These are phyloP conservation scores for Asclepias syriaca DNA, from an alignment of 257 asterid genomes.

Conservation along the genomic window DNA sequence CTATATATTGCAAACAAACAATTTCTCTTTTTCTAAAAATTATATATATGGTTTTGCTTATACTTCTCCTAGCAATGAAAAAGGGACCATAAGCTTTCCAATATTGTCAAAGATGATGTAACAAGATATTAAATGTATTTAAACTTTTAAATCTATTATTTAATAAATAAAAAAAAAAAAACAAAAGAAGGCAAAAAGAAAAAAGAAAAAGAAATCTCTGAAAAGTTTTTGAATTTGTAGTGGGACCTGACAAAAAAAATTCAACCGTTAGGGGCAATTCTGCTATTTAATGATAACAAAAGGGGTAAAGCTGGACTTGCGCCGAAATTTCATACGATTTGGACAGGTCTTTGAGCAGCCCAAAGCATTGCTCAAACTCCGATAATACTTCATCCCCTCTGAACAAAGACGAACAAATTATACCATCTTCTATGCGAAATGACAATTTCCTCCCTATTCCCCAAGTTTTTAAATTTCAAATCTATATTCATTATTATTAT, in stretches of 20 bases:
- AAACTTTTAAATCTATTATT: too few species aligned
- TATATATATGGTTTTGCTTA: too few species aligned
- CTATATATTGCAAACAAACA: not conserved
- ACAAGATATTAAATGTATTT: too few species aligned
- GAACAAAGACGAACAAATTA: slow-evolving; percentile 28
- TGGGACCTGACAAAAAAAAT: slow-evolving; percentile 26
- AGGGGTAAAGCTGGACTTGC: slow-evolving; percentile 27
- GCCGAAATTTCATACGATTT: slow-evolving; percentile 42
- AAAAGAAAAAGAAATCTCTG: too few species aligned
- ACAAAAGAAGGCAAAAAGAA: not conserved
- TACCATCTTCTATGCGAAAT: slow-evolving; percentile 25
- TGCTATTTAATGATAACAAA: slow-evolving; percentile 16
- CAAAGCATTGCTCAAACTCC: slow-evolving; percentile 45
- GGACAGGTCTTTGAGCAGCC: slow-evolving; percentile 37
- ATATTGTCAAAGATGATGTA: not conserved
- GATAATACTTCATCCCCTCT: slow-evolving; percentile 34
- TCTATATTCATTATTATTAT: not conserved
- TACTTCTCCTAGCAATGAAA: too few species aligned
- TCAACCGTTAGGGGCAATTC: slow-evolving; percentile 37
- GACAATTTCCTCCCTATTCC: slow-evolving; percentile 46
- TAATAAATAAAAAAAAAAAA: too few species aligned
- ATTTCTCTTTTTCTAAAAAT: not conserved
- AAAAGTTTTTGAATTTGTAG: not conserved
- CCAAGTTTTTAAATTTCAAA: slow-evolving; percentile 34
- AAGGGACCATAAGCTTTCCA: not conserved